Evolutionary conservation across 495 filamentous ascomycete genomes (phyloP).

Genomic region (Penicillium alfredii): DNA sequence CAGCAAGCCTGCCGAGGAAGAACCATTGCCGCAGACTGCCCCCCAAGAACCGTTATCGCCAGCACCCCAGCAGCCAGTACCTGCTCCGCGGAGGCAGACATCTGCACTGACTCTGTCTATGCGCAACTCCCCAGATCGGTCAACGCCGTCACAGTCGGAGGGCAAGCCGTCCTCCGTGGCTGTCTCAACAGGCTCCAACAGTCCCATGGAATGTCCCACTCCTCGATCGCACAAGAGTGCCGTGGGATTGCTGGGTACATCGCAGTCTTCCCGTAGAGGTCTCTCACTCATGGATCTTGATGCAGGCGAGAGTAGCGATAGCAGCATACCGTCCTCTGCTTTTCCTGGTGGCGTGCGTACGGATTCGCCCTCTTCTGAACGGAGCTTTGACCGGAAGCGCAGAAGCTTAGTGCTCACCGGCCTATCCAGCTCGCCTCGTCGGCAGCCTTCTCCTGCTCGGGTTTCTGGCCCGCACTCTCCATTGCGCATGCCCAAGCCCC

Average conservation of each 20-base stretch:
- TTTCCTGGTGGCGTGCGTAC: conserved; percentile 63
- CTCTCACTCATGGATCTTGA: conserved; percentile 76
- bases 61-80: conserved; percentile 10
- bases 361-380: conserved; percentile 87
- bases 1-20: neutral
- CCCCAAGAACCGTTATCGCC: conserved; percentile 1
- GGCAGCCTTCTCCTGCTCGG: conserved; percentile 81
- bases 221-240: conserved; percentile 78
- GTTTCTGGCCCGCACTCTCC: conserved; percentile 74
- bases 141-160: conserved; percentile 27
- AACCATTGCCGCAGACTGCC: neutral
- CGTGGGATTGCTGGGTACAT: conserved; percentile 55
- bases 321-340: conserved; percentile 78
- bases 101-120: conserved; percentile 41
- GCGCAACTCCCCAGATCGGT: conserved; percentile 35
- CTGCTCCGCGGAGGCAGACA: conserved; percentile 23
- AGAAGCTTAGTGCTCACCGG: conserved; percentile 75
- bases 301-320: conserved; percentile 72
- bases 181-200: conserved; percentile 73
- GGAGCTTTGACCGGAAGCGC: conserved; percentile 75
- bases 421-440: conserved; percentile 63
- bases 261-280: conserved; percentile 58
- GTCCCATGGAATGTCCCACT: conserved; percentile 85
- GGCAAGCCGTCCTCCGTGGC: conserved; percentile 55
- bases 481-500: conserved; percentile 77